A percentile compares a stretch with the other conserved stretches of the same genome.
These are phyloP conservation scores for Coelastrella sp. DNA, from an alignment of 139 green algal species.

Conservation along the genomic window DNA sequence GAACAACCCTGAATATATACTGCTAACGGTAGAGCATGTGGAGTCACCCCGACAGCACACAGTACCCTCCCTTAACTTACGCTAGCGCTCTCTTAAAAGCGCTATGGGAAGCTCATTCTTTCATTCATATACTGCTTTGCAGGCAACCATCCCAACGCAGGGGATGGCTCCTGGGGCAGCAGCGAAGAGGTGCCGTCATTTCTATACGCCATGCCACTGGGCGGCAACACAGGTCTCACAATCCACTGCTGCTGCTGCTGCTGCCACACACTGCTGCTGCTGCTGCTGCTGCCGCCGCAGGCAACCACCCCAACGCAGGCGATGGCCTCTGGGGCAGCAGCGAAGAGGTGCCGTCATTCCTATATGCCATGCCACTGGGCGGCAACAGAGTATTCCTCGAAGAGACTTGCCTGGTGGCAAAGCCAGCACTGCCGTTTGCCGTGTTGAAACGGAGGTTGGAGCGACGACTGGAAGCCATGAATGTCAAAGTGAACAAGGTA, in stretches of 20 bases:
- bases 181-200: conserved; percentile 81
- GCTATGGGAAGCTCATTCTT: neutral
- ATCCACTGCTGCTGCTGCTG: too few species aligned
- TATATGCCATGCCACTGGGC: conserved; percentile 86
- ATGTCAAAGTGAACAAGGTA: conserved; percentile 74
- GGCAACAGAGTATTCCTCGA: conserved; percentile 84
- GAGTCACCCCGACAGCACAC: neutral
- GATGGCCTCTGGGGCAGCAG: conserved; percentile 79
- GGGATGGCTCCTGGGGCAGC: conserved; percentile 82
- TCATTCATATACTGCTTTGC: neutral
- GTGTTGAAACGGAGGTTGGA: conserved; percentile 84
- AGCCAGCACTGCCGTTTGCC: conserved; percentile 83
- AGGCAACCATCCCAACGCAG: conserved; percentile 75
- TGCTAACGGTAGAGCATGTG: neutral
- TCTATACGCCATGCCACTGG: conserved; percentile 88
- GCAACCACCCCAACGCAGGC: conserved; percentile 76
- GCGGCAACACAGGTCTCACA: too few species aligned
- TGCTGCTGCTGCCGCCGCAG: too few species aligned
- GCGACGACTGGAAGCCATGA: conserved; percentile 75
- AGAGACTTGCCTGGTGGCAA: conserved; percentile 89
- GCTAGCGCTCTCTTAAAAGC: too few species aligned
- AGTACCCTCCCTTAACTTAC: neutral
- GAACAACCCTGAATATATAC: neutral
- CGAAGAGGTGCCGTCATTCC: conserved; percentile 82
- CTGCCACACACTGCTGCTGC: too few species aligned